These are phyloP conservation scores for Debaryomyces sp. DNA, from an alignment of 1,139 yeast species.

Conservation along the genomic window DNA sequence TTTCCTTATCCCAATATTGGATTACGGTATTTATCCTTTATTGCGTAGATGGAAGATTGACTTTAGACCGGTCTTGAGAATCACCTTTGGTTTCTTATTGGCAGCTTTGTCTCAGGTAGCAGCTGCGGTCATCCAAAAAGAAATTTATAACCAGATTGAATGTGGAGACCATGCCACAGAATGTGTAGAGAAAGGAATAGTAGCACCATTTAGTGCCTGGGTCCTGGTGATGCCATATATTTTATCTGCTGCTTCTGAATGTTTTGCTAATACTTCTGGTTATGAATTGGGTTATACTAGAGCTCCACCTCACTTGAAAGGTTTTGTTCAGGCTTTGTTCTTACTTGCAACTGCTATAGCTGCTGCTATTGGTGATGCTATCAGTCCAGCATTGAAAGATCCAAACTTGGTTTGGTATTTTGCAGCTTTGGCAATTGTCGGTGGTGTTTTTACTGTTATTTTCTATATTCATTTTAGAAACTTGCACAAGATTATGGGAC, in stretches of 20 bases:
- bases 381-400: slow-evolving; percentile 55
- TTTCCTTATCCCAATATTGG: slow-evolving; percentile 64
- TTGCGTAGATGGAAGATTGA: slow-evolving; percentile 49
- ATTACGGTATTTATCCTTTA: slow-evolving; percentile 59
- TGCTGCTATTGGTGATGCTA: slow-evolving; percentile 60
- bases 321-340: slow-evolving; percentile 68
- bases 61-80: slow-evolving; percentile 41
- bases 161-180: slow-evolving; percentile 48
- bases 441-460: slow-evolving; percentile 41
- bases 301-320: slow-evolving; percentile 68
- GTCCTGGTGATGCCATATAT: slow-evolving; percentile 52
- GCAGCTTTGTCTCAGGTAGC: slow-evolving; percentile 43
- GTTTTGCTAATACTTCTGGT: slow-evolving; percentile 68
- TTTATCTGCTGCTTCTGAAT: slow-evolving; percentile 66
- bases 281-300: slow-evolving; percentile 73
- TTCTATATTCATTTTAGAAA: slow-evolving; percentile 54
- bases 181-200: slow-evolving; percentile 47
- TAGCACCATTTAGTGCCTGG: slow-evolving; percentile 62
- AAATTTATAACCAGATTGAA: slow-evolving; percentile 37
- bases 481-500: slow-evolving; percentile 54
- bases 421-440: slow-evolving; percentile 51
- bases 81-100: slow-evolving; percentile 37
- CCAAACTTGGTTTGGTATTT: slow-evolving; percentile 60
- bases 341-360: slow-evolving; percentile 61
- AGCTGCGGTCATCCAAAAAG: slow-evolving; percentile 43